Conservation (phyloP, 768 basidiomycete genomes). For the Lentinula lateritia region DNA sequence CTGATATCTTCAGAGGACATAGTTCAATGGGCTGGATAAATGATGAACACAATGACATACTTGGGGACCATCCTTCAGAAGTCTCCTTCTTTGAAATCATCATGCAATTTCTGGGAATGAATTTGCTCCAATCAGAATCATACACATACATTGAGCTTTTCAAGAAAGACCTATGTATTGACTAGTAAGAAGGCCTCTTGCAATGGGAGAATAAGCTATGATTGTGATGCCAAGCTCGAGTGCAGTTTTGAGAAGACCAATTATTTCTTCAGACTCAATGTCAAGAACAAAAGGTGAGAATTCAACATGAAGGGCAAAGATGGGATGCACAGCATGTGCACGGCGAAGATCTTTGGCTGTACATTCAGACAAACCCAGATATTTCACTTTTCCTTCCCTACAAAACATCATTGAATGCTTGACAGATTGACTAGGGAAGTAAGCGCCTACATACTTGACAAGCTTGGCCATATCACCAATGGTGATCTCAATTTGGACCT, state of each 20-base stretch:
- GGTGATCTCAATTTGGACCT: no score
- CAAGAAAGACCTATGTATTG: constrained; percentile 8
- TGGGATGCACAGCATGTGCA: constrained; percentile 40
- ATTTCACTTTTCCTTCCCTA: constrained; percentile 37
- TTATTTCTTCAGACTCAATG: constrained; percentile 35
- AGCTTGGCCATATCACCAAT: constrained; percentile 31
- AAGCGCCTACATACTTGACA: constrained; percentile 23
- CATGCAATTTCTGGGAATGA: constrained; percentile 25
- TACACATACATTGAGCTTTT: background rate
- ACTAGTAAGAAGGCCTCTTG: constrained; percentile 43
- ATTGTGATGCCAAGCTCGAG: constrained; percentile 39
- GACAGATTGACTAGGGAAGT: background rate
- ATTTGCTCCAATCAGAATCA: background rate
- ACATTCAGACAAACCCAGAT: constrained; percentile 48
- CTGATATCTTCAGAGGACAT: constrained; percentile 20
- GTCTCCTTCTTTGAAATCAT: constrained; percentile 34
- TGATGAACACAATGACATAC: constrained; percentile 10
- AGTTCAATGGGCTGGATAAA: constrained; percentile 2
- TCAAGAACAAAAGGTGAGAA: constrained; percentile 39
- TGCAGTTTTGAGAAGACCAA: constrained; percentile 31
- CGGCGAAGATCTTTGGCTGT: constrained; percentile 39
- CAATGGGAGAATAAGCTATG: constrained; percentile 46
- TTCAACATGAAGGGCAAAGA: constrained; percentile 39
- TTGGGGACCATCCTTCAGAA: constrained; percentile 30
- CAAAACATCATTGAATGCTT: background rate